Base-by-base conservation (phyloP, 192 early-diverging fungal species). In the Rhizoclosmatium globosum region DNA sequence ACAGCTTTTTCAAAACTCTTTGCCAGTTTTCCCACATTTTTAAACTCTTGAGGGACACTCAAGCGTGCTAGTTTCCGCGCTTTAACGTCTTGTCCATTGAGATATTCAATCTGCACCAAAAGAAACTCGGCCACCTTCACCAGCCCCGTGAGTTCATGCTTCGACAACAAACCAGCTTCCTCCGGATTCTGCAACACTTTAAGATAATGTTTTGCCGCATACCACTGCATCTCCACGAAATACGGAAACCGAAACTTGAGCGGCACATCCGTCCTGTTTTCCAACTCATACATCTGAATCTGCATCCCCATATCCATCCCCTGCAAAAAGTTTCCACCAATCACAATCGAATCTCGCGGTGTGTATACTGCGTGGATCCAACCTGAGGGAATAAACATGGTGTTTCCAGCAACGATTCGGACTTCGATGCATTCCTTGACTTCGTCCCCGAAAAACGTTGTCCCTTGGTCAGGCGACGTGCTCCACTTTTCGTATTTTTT, bases 291-390 rank as follows among this genome's bases (percentile, higher is more conserved):
- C 1, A 91, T 83, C 0, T 88, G 84, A 31, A 97, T 87, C 68
- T 98, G 96, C 19, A 87, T 87, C 13, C 74, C 71, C 3, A 94
- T 91, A 71, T 93, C 92, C 43, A 94, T 84, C 21, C 93, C 90
- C 71, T 96, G 94, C 57, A 98, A 86, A 81, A 96, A 98, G 81
- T 97, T 98, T 62, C 97, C 97, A 19, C 97, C 95, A 74, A 98
- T 96, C 0, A 97, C 95, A 4, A 98, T 83, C 0, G 94, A 90
- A 64, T 97, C 94, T 23, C 85, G 84, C 4, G 95, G 94, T 3
- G 95, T 98, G 79, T 93, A 94, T 4, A 97, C 95, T 0, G 97
- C 93, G 80, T 98, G 97, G 75, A 98, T 97, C 96, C 97, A 98
- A 45, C 97, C 97, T 4, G 95, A 92, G n/a, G 97, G 97, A 64